Base-by-base conservation (phyloP, 148 eudicot genomes). In the Nepenthes mirabilis region DNA sequence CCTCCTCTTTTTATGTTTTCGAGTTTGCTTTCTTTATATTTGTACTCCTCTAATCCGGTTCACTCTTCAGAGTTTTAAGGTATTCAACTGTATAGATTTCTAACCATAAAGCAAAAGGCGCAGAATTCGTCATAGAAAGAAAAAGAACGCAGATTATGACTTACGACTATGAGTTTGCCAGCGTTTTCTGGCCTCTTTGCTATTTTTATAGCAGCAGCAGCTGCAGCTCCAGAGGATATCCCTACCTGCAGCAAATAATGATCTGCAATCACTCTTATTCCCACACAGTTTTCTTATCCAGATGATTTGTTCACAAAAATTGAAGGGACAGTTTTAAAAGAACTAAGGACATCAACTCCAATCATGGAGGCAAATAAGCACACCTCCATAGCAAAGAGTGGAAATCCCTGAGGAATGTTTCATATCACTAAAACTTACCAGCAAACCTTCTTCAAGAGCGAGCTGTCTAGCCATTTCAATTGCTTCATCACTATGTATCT, bases 221-320 rank as follows among this genome's bases (percentile, higher is more conserved):
- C 82, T 6, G 90, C 95, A 33, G 95, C 95, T 61, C 95, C 95
- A n/a, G 95, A 87, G 45, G 95, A 87, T 67, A 87, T 83, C n/a
- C 90, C 95, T 37, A 78, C 90, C 95, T 87, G 70, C 52, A 45
- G 70, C 52, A 45, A 62, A 34, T 1, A 14, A 56, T 52, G 9
- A 54, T 63, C 57, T 13, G 32, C 9, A 34, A 66, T 50, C 11
- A 34, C 37, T 47, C 11, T 56, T 59, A 59, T 45, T 45, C 48
- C 23, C 23, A 40, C 45, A 14, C 5, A 45, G 43, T 37, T 37
- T 11, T 1, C 47, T 33, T 2, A 11, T 23, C 14, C 11, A 35
- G 2, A 53, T 49, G 35, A 7, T 11, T 32, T 47, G 23, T 23
- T 23, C 23, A 23, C 23, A 23, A 23, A 23, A 23, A 23, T 23